Conservation (phyloP, 106 monocot species). For the Acorus calamus region DNA sequence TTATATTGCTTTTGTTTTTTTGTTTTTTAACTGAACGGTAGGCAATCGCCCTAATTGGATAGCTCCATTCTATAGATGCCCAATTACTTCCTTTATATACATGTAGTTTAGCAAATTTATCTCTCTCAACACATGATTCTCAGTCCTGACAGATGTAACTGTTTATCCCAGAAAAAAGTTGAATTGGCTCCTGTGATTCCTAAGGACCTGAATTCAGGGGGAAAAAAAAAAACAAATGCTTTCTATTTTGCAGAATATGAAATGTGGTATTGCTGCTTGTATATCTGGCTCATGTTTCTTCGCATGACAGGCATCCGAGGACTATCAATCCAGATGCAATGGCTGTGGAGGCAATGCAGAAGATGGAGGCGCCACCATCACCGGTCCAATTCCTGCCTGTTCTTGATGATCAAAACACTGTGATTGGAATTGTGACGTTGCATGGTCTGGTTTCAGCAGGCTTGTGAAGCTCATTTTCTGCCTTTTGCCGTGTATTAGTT, state of each 20-base stretch:
- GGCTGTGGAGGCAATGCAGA: slow-evolving; percentile 57
- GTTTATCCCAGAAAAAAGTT: too few relatives aligned
- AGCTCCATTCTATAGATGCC: not conserved
- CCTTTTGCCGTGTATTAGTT: too few relatives aligned
- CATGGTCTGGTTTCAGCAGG: slow-evolving; percentile 65
- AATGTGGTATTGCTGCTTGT: too few relatives aligned
- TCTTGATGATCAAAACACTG: slow-evolving; percentile 21
- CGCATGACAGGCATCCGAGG: slow-evolving; percentile 32
- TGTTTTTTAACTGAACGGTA: not conserved
- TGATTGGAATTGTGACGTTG: slow-evolving; percentile 52
- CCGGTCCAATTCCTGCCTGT: slow-evolving; percentile 65
- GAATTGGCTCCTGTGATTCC: too few relatives aligned
- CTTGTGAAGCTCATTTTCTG: slow-evolving; percentile 11
- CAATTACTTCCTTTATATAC: too few relatives aligned
- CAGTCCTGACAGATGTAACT: too few relatives aligned
- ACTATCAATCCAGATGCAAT: slow-evolving; percentile 41
- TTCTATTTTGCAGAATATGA: too few relatives aligned
- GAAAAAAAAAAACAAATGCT: too few relatives aligned
- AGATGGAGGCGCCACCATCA: slow-evolving; percentile 69
- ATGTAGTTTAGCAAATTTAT: too few relatives aligned
- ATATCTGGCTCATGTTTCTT: not conserved
- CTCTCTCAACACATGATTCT: too few relatives aligned
- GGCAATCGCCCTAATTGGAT: not conserved
- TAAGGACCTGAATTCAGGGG: too few relatives aligned
- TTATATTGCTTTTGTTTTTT: not conserved